A percentile compares a stretch with the other conserved stretches of the same genome.
Conservation (phyloP, 139 green algal species). For the Asterochloris sp. region DNA sequence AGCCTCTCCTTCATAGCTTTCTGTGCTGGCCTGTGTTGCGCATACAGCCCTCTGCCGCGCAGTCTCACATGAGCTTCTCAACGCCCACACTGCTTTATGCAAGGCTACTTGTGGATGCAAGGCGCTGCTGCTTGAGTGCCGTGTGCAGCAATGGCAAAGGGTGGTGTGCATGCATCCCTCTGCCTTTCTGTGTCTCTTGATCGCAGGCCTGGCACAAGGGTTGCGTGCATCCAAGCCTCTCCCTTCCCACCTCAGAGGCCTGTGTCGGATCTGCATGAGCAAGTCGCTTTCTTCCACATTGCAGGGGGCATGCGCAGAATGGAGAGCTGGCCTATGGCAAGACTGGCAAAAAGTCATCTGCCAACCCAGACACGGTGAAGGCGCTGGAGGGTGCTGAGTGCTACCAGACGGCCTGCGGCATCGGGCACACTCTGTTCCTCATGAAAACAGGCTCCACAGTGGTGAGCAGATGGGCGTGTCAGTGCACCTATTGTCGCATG, state of each 20-base stretch:
- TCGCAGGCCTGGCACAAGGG: background rate
- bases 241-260: background rate
- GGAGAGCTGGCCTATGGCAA: conserved; percentile 89
- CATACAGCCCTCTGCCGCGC: too few species aligned
- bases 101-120: too few species aligned
- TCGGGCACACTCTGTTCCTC: conserved; percentile 81
- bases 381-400: conserved; percentile 53
- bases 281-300: background rate
- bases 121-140: too few species aligned
- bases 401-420: conserved; percentile 67
- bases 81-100: too few species aligned
- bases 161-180: background rate
- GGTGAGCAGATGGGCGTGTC: background rate
- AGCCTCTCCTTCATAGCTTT: too few species aligned
- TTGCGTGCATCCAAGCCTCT: too few species aligned
- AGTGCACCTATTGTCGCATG: background rate
- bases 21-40: too few species aligned
- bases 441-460: conserved; percentile 36
- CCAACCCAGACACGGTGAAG: conserved; percentile 81
- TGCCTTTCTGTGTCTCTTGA: background rate
- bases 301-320: conserved; percentile 68
- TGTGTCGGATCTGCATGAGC: background rate
- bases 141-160: too few species aligned
- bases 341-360: conserved; percentile 84
- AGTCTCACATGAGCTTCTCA: too few species aligned